Evolutionary conservation across 1,139 yeast species (phyloP).

Genomic region (Yamadazyma taylorii): DNA sequence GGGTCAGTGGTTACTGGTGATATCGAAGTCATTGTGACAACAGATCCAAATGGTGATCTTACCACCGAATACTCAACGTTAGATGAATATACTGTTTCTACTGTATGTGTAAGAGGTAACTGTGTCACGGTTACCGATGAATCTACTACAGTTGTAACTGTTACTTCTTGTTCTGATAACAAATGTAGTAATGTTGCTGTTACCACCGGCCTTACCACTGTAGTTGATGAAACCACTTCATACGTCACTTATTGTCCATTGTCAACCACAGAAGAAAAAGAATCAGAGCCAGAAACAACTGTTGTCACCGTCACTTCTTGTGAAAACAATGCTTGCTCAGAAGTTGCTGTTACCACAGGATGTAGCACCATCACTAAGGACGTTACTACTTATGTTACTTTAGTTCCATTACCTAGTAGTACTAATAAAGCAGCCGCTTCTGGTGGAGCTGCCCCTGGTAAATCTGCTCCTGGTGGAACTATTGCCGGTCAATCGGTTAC

Average conservation of each 20-base stretch:
- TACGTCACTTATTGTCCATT: constrained; percentile 29
- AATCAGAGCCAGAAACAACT: constrained; percentile 2
- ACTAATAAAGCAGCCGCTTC: too few species aligned
- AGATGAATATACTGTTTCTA: too few species aligned
- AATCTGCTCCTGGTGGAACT: too few species aligned
- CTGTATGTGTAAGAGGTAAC: constrained; percentile 13
- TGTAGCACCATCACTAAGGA: not conserved
- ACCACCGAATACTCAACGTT: too few species aligned
- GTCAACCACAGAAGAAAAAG: constrained; percentile 3
- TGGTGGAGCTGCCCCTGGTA: too few species aligned
- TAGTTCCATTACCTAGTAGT: not conserved
- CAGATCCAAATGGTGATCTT: constrained; percentile 11
- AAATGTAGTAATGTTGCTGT: constrained; percentile 17
- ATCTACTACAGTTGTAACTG: constrained; percentile 31
- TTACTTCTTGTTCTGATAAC: constrained; percentile 19
- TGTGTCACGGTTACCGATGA: constrained; percentile 18
- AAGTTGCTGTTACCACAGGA: constrained; percentile 4
- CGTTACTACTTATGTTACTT: not conserved
- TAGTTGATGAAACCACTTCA: constrained; percentile 15
- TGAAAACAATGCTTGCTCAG: constrained; percentile 2
- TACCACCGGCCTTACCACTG: constrained; percentile 25
- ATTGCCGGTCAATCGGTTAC: too few species aligned
- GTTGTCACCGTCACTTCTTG: constrained; percentile 24
- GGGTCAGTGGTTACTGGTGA: constrained; percentile 13
- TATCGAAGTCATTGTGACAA: constrained; percentile 12